These are phyloP conservation scores for Meyerozyma smithsonii DNA, from an alignment of 1,139 yeast species.

Conservation along the genomic window DNA sequence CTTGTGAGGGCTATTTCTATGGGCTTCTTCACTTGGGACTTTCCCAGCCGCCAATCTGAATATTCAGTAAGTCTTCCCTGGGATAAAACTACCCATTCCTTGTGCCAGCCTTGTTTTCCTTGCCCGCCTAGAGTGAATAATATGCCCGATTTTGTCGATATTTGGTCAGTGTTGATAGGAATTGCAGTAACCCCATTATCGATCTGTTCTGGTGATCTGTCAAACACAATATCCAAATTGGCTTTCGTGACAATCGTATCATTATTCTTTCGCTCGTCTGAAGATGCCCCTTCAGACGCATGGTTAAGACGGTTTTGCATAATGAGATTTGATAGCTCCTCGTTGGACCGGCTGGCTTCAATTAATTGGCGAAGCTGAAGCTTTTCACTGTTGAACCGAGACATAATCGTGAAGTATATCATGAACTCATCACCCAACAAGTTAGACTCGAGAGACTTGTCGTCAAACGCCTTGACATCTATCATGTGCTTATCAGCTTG, in stretches of 20 bases:
- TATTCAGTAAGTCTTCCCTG: constrained; percentile 68
- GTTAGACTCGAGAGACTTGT: constrained; percentile 17
- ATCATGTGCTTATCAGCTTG: constrained; percentile 12
- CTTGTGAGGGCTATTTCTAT: constrained; percentile 70
- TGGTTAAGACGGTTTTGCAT: constrained; percentile 25
- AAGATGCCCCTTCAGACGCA: not conserved
- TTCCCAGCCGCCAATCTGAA: constrained; percentile 78
- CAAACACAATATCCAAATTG: constrained; percentile 31
- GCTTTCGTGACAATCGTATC: constrained; percentile 20
- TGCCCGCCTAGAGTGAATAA: constrained; percentile 68
- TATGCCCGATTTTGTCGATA: constrained; percentile 46
- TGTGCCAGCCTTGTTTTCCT: constrained; percentile 83
- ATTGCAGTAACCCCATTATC: constrained; percentile 6
- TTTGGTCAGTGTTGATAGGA: constrained; percentile 17
- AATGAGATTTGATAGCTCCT: constrained; percentile 35
- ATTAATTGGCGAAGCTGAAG: constrained; percentile 40
- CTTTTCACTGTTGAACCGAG: constrained; percentile 41
- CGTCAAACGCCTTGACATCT: constrained; percentile 19
- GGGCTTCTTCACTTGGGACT: constrained; percentile 60
- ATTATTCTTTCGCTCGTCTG: constrained; percentile 2
- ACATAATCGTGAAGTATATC: constrained; percentile 30
- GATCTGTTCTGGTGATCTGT: constrained; percentile 10
- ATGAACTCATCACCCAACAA: constrained; percentile 25
- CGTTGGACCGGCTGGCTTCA: constrained; percentile 38
- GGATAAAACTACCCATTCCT: constrained; percentile 77